Conservation (phyloP, 495 filamentous ascomycete species). For the Neurospora cerealis region DNA sequence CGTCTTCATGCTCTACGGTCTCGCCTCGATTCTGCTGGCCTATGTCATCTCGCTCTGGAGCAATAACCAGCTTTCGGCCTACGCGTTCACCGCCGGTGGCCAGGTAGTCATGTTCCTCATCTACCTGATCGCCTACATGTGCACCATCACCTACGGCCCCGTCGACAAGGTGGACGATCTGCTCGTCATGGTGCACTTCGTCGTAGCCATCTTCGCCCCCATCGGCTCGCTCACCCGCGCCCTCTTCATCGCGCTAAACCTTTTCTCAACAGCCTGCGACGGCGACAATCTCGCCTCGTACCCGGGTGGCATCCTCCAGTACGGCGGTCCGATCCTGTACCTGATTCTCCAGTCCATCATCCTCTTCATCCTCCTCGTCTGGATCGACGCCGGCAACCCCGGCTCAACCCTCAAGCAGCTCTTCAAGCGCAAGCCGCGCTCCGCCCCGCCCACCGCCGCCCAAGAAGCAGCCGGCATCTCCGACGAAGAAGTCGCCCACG, state of each 20-base stretch:
- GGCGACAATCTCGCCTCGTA: conserved; percentile 51
- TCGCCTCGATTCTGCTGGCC: conserved; percentile 57
- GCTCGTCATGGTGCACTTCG: conserved; percentile 55
- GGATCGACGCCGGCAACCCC: conserved; percentile 57
- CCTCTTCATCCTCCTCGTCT: conserved; percentile 58
- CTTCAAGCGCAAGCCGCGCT: conserved; percentile 6
- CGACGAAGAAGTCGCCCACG: conserved; percentile 37
- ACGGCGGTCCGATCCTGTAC: conserved; percentile 71
- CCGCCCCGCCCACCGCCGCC: neutral
- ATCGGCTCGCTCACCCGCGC: conserved; percentile 57
- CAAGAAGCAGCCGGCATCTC: conserved; percentile 14
- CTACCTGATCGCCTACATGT: conserved; percentile 67
- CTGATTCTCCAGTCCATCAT: conserved; percentile 57
- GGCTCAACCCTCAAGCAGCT: conserved; percentile 37
- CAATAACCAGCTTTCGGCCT: conserved; percentile 30
- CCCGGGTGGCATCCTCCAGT: conserved; percentile 60
- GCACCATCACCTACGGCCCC: conserved; percentile 56
- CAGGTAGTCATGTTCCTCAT: conserved; percentile 67
- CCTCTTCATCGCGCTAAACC: conserved; percentile 64
- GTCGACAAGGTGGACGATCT: conserved; percentile 47
- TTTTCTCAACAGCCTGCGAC: conserved; percentile 64
- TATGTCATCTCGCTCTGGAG: conserved; percentile 64
- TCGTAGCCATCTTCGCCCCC: conserved; percentile 57
- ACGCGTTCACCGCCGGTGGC: conserved; percentile 54
- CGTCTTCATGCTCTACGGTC: conserved; percentile 64